Evolutionary conservation across 2,329 filamentous ascomycete genomes (phyloP).

Genomic region (Fonsecaea pedrosoi): DNA sequence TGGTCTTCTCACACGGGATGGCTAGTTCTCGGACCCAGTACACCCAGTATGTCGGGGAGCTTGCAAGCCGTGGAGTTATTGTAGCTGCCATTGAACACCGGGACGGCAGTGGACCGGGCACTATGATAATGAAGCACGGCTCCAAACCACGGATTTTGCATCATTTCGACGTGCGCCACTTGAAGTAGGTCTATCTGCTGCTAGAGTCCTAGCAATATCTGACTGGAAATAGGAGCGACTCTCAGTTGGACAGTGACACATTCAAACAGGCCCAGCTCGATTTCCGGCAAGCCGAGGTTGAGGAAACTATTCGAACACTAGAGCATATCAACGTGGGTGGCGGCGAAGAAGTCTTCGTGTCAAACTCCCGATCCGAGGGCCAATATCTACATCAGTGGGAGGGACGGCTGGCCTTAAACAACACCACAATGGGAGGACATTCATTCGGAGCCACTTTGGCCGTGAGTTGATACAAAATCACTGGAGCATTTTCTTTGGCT

Average conservation of each 20-base stretch:
- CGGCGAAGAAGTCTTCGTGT: slow-evolving; percentile 29
- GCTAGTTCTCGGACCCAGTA: slow-evolving; percentile 40
- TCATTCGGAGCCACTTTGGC: slow-evolving; percentile 71
- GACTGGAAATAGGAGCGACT: slow-evolving; percentile 7
- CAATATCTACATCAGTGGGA: slow-evolving; percentile 58
- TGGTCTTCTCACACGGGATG: slow-evolving; percentile 41
- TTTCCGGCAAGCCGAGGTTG: slow-evolving; percentile 41
- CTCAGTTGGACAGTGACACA: slow-evolving; percentile 27
- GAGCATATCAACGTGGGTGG: slow-evolving; percentile 34
- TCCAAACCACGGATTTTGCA: slow-evolving; percentile 20
- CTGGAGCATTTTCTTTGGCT: background rate
- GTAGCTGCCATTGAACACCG: slow-evolving; percentile 40
- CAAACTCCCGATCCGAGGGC: slow-evolving; percentile 59
- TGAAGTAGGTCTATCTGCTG: slow-evolving; percentile 20
- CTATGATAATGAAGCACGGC: slow-evolving; percentile 33
- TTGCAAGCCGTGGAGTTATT: slow-evolving; percentile 38
- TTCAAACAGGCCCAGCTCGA: slow-evolving; percentile 40
- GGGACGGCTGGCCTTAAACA: slow-evolving; percentile 61
- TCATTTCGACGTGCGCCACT: slow-evolving; percentile 31
- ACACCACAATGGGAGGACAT: slow-evolving; percentile 66
- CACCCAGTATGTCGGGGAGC: slow-evolving; percentile 38
- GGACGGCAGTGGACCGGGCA: slow-evolving; percentile 39
- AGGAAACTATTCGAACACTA: slow-evolving; percentile 37
- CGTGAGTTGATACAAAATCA: slow-evolving; percentile 19
- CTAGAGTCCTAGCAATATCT: background rate